Evolutionary conservation across 1,284 basidiomycete genomes (phyloP).

Genomic region (Hortiboletus rubellus): DNA sequence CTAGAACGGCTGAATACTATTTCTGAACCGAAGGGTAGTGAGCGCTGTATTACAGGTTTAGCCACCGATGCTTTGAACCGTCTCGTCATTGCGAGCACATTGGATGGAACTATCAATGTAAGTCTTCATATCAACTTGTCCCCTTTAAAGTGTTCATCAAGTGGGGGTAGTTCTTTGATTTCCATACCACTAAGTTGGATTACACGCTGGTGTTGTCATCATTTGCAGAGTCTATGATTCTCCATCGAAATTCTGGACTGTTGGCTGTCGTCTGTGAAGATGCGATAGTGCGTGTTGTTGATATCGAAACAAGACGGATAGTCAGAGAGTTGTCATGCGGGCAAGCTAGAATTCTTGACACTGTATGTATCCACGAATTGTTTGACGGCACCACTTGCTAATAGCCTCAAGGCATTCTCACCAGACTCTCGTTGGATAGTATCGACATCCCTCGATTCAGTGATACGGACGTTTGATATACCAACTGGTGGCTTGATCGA

Average conservation of each 20-base stretch:
- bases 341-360: slow-evolving; percentile 77
- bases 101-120: slow-evolving; percentile 88
- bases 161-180: slow-evolving; percentile 85
- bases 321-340: slow-evolving; percentile 83
- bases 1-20: slow-evolving; percentile 42
- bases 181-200: slow-evolving; percentile 78
- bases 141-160: slow-evolving; percentile 5
- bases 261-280: slow-evolving; percentile 87
- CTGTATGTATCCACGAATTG: slow-evolving; percentile 50
- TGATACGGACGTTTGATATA: slow-evolving; percentile 95
- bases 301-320: slow-evolving; percentile 86
- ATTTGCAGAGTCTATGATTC: slow-evolving; percentile 66
- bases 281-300: slow-evolving; percentile 79
- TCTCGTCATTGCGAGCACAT: slow-evolving; percentile 77
- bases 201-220: slow-evolving; percentile 70
- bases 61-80: slow-evolving; percentile 87
- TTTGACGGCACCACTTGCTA: neutral
- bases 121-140: slow-evolving; percentile 32
- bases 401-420: slow-evolving; percentile 73
- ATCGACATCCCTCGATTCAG: slow-evolving; percentile 84
- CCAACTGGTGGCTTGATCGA: slow-evolving; percentile 92
- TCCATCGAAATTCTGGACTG: slow-evolving; percentile 88
- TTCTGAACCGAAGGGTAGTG: slow-evolving; percentile 47
- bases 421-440: slow-evolving; percentile 94
- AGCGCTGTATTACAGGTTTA: slow-evolving; percentile 77